Percentiles rank a stretch among this genome's conserved stretches.
These are phyloP conservation scores for Stramenopiles sp. DNA, from an alignment of 352 stramenopile species.

Conservation along the genomic window DNA sequence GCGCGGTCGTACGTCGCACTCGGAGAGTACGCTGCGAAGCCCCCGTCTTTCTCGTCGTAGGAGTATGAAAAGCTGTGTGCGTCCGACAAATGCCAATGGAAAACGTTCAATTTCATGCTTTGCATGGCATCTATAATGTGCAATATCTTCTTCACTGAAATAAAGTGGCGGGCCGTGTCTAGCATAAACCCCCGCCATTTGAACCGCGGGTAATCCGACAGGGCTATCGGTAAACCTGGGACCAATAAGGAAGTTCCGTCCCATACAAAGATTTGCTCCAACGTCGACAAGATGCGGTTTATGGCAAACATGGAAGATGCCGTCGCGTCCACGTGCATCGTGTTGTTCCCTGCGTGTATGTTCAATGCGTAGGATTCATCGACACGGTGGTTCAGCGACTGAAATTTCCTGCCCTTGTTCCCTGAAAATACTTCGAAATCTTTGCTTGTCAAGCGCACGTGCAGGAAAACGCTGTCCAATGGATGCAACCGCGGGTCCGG, in stretches of 20 bases:
- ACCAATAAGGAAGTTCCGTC: neutral
- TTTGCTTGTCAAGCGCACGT: too few species aligned
- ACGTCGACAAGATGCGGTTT: neutral
- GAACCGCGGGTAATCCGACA: slow-evolving; percentile 14
- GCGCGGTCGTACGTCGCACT: slow-evolving; percentile 27
- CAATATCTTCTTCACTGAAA: slow-evolving; percentile 20
- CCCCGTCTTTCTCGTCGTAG: slow-evolving; percentile 7
- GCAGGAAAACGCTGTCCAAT: too few species aligned
- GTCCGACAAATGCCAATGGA: slow-evolving; percentile 24
- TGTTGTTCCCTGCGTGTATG: too few species aligned
- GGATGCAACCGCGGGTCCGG: too few species aligned
- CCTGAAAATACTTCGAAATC: too few species aligned
- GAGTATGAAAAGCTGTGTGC: slow-evolving; percentile 19
- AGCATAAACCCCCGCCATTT: slow-evolving; percentile 21
- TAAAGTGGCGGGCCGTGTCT: slow-evolving; percentile 21
- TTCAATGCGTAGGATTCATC: too few species aligned
- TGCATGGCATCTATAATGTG: slow-evolving; percentile 23
- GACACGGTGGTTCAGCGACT: too few species aligned
- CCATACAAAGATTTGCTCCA: neutral
- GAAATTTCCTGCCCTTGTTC: too few species aligned
- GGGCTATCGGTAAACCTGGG: neutral
- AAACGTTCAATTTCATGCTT: slow-evolving; percentile 23
- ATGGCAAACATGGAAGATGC: too few species aligned
- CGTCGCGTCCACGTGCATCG: too few species aligned
- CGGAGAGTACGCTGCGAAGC: slow-evolving; percentile 14